phyloP scores from a whole-genome alignment of 352 stramenopile species.

The Phytophthora hibernalis region DNA sequence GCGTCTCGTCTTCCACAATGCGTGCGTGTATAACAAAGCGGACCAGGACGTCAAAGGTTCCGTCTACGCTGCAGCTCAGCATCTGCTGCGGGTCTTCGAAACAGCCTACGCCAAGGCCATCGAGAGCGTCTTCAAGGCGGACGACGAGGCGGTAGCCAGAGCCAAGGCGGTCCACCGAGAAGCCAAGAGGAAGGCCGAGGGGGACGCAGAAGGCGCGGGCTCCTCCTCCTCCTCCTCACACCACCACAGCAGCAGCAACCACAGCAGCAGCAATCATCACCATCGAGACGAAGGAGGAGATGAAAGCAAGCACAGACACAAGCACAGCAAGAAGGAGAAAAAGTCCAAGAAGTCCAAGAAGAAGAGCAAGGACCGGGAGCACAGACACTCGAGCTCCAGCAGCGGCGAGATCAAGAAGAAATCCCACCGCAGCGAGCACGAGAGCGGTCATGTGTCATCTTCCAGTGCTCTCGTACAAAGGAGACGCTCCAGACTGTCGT shows the following conservation, averaged over 20 bases:
- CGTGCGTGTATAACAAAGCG: conserved; percentile 80
- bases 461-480: conserved; percentile 11
- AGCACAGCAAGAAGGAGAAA: conserved; percentile 74
- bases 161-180: conserved; percentile 40
- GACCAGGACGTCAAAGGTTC: conserved; percentile 80
- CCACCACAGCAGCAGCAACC: conserved; percentile 31
- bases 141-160: conserved; percentile 34
- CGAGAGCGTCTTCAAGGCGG: conserved; percentile 61
- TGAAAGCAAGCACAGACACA: conserved; percentile 56
- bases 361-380: conserved; percentile 69
- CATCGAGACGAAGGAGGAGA: conserved; percentile 44
- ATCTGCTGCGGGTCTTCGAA: conserved; percentile 84
- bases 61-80: conserved; percentile 81
- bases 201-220: conserved; percentile 7
- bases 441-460: conserved; percentile 5
- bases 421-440: conserved; percentile 38
- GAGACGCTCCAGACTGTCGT: background rate
- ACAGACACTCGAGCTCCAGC: conserved; percentile 42
- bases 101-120: conserved; percentile 80
- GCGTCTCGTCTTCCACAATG: conserved; percentile 86
- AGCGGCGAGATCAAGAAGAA: conserved; percentile 55
- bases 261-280: conserved; percentile 9
- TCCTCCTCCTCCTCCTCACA: conserved; percentile 24
- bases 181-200: conserved; percentile 25
- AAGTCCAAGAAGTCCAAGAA: conserved; percentile 82